Conservation (phyloP, 768 basidiomycete genomes). For the Boletus rubescentipes region DNA sequence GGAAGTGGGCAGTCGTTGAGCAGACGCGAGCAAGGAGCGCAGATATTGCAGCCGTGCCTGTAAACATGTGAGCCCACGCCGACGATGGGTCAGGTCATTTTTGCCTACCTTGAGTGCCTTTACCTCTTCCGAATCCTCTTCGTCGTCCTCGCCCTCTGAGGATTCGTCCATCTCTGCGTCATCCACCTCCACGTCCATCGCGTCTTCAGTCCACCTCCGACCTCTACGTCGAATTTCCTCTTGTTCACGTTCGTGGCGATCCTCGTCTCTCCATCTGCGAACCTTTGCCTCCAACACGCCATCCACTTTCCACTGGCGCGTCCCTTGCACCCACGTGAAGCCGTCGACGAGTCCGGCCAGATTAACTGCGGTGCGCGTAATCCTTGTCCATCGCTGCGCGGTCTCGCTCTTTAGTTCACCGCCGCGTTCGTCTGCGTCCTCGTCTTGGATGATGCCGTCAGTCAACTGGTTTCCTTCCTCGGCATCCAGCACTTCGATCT, state of each 20-base stretch:
- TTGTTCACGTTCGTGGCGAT: slow-evolving; percentile 60
- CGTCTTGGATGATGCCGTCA: slow-evolving; percentile 85
- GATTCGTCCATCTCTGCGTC: slow-evolving; percentile 49
- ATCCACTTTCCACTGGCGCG: slow-evolving; percentile 61
- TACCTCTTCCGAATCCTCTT: slow-evolving; percentile 69
- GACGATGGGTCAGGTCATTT: slow-evolving; percentile 3
- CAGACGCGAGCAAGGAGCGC: slow-evolving; percentile 58
- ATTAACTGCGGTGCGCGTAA: slow-evolving; percentile 66
- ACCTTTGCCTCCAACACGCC: slow-evolving; percentile 70
- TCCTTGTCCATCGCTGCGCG: slow-evolving; percentile 69
- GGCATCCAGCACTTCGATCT: slow-evolving; percentile 77
- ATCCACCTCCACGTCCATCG: slow-evolving; percentile 70
- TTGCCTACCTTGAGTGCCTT: slow-evolving; percentile 72
- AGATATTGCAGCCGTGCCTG: slow-evolving; percentile 78
- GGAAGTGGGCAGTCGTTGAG: too few species aligned
- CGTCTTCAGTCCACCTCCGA: slow-evolving; percentile 61
- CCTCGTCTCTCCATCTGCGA: slow-evolving; percentile 67
- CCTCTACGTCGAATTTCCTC: slow-evolving; percentile 66
- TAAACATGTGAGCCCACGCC: slow-evolving; percentile 6
- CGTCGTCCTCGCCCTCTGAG: slow-evolving; percentile 52
- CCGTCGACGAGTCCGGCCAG: slow-evolving; percentile 74
- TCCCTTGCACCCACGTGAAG: slow-evolving; percentile 62
- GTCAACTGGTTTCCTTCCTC: slow-evolving; percentile 55
- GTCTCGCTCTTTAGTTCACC: slow-evolving; percentile 36
- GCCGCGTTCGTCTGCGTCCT: slow-evolving; percentile 48